Evolutionary conservation across 2,329 filamentous ascomycete species (phyloP), one percentile per base, ranked within the genome.

Genomic region (Dactylonectria macrodidyma): DNA sequence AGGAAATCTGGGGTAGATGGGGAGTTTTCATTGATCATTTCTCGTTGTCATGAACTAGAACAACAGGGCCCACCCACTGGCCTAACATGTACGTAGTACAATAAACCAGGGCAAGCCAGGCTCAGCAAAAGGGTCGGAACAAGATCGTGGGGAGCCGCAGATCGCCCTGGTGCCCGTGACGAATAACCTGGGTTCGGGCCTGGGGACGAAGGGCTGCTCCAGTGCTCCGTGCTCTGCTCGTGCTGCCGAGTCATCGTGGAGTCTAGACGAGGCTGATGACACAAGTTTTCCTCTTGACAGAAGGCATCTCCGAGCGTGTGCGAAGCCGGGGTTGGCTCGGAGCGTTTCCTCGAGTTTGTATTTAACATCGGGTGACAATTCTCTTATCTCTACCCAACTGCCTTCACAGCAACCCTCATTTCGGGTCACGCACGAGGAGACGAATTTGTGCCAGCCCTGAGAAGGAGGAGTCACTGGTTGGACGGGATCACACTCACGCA

Each of bases 91-190:
- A 19, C 19, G 19, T 19, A 19, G 19, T 19, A 19, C 19, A 19
- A 19, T 19, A 19, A 19, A 19, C 19, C 19, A 19, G 19, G 19
- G 19, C 19, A 19, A 48, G 46, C 41, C 16, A 30, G 30, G 48
- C 46, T 12, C 59, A 62, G 34, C n/a, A 50, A 30, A 7, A 75
- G 55, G 59, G 54, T 56, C 58, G 52, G 64, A 56, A 56, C 58
- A 67, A 67, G 67, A 72, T 73, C 73, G 73, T 73, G 73, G 73
- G 73, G 70, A 72, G 71, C 67, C 67, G 73, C 63, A 75, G 73
- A 75, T 75, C 73, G 75, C 46, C 69, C 62, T 62, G 68, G 47
- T 47, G 67, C 22, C 65, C 69, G 65, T 62, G 65, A 64, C 52
- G 55, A 58, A 24, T 19, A 36, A 59, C 64, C 57, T 47, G 57